Evolutionary conservation across 23 red algal species (phyloP), one percentile per base, ranked within the genome.

Genomic region (Gracilaria vermiculophylla): DNA sequence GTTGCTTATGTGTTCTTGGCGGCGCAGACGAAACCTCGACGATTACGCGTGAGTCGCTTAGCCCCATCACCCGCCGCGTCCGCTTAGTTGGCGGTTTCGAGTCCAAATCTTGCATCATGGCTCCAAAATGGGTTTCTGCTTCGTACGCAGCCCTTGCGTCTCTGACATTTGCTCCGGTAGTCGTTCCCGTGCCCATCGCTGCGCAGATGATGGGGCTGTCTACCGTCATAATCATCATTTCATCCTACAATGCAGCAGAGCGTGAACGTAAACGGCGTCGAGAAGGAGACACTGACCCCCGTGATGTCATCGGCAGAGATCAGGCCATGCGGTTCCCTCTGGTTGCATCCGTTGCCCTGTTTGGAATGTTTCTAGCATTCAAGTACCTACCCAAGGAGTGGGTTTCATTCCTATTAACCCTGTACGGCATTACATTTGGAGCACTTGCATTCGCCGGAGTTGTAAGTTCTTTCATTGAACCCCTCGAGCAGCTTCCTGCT

Each of bases 361-460:
- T 94, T 32, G 91, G 86, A 17, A 80, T 98, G 78, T 98, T 86
- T 86, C 75, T 98, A 19, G 96, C 96, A 2, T 94, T 98, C 85
- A 94, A 94, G 56, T 98, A 92, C 56, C 78, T 98, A 36, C 96
- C 96, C 0, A 79, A 85, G 49, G 74, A 85, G 19, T 78, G 80
- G 77, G 91, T 98, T 5, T 62, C 80, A 24, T 77, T 85, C 69
- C 29, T 87, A 55, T 51, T 96, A 20, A 87, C 87, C 33, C 13
- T 94, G 53, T 86, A 86, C 73, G 92, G 75, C 32, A 61, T 94
- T 23, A 65, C 53, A 8, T 87, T 94, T 45, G 92, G 89, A 44
- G 76, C 48, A 8, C 48, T 94, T 20, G 79, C 79, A 27, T 82
- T 80, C 25, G 78, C 53, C 24, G 52, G 72, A 31, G 87, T 89